These are phyloP conservation scores for Aspergillus persii DNA, from an alignment of 2,329 filamentous ascomycete genomes.

Conservation along the genomic window DNA sequence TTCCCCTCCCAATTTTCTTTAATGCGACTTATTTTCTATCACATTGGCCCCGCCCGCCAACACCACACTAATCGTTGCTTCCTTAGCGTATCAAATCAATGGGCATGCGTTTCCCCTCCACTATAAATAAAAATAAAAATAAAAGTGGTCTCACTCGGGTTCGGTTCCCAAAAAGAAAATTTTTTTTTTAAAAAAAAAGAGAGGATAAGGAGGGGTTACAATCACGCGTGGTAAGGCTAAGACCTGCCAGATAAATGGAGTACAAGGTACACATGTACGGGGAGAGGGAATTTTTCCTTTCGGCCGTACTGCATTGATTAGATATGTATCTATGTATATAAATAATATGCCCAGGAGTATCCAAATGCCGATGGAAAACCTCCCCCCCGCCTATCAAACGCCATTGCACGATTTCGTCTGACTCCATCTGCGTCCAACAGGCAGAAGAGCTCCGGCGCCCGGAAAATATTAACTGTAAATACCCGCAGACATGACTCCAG, in stretches of 20 bases:
- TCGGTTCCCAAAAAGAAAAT: background rate
- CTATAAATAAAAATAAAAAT: background rate
- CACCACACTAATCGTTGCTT: slow-evolving; percentile 12
- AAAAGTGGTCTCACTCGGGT: background rate
- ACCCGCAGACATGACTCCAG: slow-evolving; percentile 26
- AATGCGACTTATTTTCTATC: slow-evolving; percentile 2
- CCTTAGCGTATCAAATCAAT: background rate
- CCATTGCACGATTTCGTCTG: background rate
- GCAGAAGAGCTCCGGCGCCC: slow-evolving; percentile 12
- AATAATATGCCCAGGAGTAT: background rate
- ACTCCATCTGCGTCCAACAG: background rate
- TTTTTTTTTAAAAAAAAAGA: background rate
- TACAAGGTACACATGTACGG: background rate
- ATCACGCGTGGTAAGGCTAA: background rate
- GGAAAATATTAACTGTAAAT: slow-evolving; percentile 31
- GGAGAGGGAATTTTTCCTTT: too few relatives aligned
- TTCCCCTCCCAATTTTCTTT: background rate
- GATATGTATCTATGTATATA: background rate
- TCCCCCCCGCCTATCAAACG: too few relatives aligned
- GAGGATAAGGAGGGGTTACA: background rate
- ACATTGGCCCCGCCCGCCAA: slow-evolving; percentile 17
- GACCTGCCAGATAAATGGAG: background rate
- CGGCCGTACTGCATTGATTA: too few relatives aligned
- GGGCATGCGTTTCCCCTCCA: background rate
- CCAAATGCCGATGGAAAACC: too few relatives aligned